These are phyloP conservation scores for Myxozyma lipomycoides DNA, from an alignment of 805 yeast genomes.

Conservation along the genomic window DNA sequence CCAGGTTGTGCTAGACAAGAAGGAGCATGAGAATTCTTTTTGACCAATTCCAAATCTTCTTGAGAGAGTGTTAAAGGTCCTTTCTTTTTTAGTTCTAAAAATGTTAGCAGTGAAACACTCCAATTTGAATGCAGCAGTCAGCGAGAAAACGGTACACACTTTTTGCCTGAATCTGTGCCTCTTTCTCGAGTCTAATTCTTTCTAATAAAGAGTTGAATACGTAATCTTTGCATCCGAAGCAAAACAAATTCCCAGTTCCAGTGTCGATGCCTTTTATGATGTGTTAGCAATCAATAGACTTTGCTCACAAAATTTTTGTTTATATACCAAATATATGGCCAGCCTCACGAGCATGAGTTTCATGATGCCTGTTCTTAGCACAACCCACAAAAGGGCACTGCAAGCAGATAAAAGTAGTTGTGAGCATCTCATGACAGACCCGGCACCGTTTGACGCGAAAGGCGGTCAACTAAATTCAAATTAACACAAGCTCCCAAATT, in stretches of 20 bases:
- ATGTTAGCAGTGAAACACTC: too few relatives aligned
- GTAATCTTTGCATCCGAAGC: constrained; percentile 74
- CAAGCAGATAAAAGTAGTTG: constrained; percentile 28
- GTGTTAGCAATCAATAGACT: background rate
- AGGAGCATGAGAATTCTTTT: constrained; percentile 18
- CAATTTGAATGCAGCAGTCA: too few relatives aligned
- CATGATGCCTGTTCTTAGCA: constrained; percentile 21
- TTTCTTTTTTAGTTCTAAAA: constrained; percentile 6
- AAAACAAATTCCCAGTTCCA: constrained; percentile 62
- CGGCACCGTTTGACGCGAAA: constrained; percentile 23
- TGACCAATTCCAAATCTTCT: constrained; percentile 20
- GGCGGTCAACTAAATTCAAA: constrained; percentile 9
- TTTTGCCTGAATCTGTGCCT: constrained; percentile 1
- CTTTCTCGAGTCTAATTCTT: constrained; percentile 40
- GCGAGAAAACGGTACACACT: constrained; percentile 2
- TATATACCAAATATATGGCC: constrained; percentile 30
- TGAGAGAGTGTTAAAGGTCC: background rate
- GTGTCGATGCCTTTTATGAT: constrained; percentile 60
- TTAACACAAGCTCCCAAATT: background rate
- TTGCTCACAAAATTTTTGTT: background rate
- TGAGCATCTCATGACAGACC: constrained; percentile 26
- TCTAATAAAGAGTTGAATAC: constrained; percentile 61
- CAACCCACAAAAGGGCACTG: constrained; percentile 31
- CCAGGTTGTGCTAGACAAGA: constrained; percentile 47
- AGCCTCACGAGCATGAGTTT: constrained; percentile 24